phyloP scores from a whole-genome alignment of 2,329 filamentous ascomycete genomes.

The Plectosphaerella cucumerina region DNA sequence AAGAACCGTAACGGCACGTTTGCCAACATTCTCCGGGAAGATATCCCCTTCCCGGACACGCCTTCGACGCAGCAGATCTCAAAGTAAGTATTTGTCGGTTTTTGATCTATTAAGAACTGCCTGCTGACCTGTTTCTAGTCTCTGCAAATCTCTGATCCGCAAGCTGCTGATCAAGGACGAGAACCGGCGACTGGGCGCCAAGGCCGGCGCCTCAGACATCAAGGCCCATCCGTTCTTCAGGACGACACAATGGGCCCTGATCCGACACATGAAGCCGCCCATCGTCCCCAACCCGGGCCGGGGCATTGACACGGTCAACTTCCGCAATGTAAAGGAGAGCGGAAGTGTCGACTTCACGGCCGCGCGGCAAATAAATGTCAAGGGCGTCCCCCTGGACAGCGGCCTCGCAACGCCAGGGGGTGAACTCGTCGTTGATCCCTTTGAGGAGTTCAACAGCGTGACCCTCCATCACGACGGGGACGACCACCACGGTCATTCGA shows the following conservation, averaged over 20 bases:
- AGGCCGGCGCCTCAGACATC: slow-evolving; percentile 93
- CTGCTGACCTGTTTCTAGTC: slow-evolving; percentile 42
- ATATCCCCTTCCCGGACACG: slow-evolving; percentile 93
- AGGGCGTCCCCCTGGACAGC: slow-evolving; percentile 83
- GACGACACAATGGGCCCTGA: slow-evolving; percentile 91
- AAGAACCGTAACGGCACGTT: slow-evolving; percentile 99
- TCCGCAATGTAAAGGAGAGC: slow-evolving; percentile 96
- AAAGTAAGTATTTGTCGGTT: slow-evolving; percentile 61
- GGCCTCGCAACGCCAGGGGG: slow-evolving; percentile 79
- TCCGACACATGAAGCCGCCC: slow-evolving; percentile 95
- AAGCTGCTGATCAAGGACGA: slow-evolving; percentile 99
- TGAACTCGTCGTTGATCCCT: slow-evolving; percentile 75
- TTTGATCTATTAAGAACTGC: not conserved
- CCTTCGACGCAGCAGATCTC: slow-evolving; percentile 79
- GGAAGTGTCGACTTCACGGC: slow-evolving; percentile 84
- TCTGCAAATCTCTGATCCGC: slow-evolving; percentile 94
- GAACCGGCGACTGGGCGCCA: slow-evolving; percentile 84
- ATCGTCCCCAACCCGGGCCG: slow-evolving; percentile 91
- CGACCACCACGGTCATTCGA: slow-evolving; percentile 41
- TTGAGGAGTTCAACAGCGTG: slow-evolving; percentile 98
- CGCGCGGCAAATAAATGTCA: slow-evolving; percentile 49
- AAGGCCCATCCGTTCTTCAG: slow-evolving; percentile 96
- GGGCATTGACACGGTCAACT: slow-evolving; percentile 92
- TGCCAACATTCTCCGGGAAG: slow-evolving; percentile 92
- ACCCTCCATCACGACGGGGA: slow-evolving; percentile 96